Evolutionary conservation across 352 stramenopile genomes (phyloP).

Genomic region (Phytopythium cucurbitacearum): DNA sequence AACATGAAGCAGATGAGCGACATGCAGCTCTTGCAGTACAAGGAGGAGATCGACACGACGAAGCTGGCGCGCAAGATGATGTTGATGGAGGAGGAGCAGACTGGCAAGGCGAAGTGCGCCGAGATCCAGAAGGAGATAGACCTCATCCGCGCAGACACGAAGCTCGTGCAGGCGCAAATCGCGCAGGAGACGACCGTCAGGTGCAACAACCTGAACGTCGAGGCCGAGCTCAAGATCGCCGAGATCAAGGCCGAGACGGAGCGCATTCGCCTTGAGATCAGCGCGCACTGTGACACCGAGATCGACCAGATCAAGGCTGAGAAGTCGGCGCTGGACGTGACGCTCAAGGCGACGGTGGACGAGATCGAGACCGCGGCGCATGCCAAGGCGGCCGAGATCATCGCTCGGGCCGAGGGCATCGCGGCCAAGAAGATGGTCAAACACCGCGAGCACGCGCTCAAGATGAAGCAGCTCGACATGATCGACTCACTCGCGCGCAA

Average conservation of each 20-base stretch:
- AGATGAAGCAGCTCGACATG: slow-evolving; percentile 47
- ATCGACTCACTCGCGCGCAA: slow-evolving; percentile 36
- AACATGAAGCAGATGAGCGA: slow-evolving; percentile 78
- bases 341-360: slow-evolving; percentile 29
- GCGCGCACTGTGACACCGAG: slow-evolving; percentile 31
- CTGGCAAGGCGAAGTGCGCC: slow-evolving; percentile 42
- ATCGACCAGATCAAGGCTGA: slow-evolving; percentile 39
- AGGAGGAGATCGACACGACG: slow-evolving; percentile 49
- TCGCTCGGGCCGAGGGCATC: slow-evolving; percentile 35
- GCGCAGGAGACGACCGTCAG: slow-evolving; percentile 41
- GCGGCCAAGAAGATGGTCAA: slow-evolving; percentile 36
- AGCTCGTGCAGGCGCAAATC: slow-evolving; percentile 47
- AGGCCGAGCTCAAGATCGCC: slow-evolving; percentile 34
- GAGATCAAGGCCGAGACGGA: slow-evolving; percentile 45
- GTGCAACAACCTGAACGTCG: slow-evolving; percentile 38
- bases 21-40: slow-evolving; percentile 69
- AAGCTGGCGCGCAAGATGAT: slow-evolving; percentile 48
- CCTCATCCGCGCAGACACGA: slow-evolving; percentile 46
- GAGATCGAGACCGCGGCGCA: slow-evolving; percentile 22
- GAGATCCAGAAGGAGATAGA: slow-evolving; percentile 59
- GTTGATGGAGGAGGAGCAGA: slow-evolving; percentile 61
- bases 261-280: slow-evolving; percentile 37
- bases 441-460: slow-evolving; percentile 26
- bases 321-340: slow-evolving; percentile 22
- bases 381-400: slow-evolving; percentile 39